Percentiles rank a stretch among this genome's conserved stretches.
phyloP scores from a whole-genome alignment of 2,329 filamentous ascomycete species.

The Emericellopsis cladophorae region DNA sequence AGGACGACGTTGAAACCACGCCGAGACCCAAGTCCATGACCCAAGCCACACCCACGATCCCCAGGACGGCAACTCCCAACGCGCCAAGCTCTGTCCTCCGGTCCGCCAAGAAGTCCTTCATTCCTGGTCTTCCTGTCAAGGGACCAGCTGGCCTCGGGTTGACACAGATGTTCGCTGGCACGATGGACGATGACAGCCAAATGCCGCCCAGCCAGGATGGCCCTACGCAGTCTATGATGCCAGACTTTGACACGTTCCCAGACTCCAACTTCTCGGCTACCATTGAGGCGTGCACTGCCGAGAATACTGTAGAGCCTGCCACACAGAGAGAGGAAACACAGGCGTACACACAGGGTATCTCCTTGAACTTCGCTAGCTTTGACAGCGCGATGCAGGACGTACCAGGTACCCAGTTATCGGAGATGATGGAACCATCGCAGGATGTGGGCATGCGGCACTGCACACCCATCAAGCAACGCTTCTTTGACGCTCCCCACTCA shows the following conservation, averaged over 20 bases:
- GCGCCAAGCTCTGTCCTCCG: slow-evolving; percentile 52
- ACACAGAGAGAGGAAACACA: slow-evolving; percentile 15
- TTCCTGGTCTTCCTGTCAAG: slow-evolving; percentile 52
- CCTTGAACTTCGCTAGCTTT: slow-evolving; percentile 31
- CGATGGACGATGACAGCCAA: slow-evolving; percentile 56
- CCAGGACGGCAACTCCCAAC: slow-evolving; percentile 34
- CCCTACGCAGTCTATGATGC: slow-evolving; percentile 35
- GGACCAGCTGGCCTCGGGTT: slow-evolving; percentile 57
- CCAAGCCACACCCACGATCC: slow-evolving; percentile 26
- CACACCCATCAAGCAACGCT: slow-evolving; percentile 58
- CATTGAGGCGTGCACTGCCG: slow-evolving; percentile 32
- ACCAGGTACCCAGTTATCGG: slow-evolving; percentile 48
- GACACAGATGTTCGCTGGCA: slow-evolving; percentile 84
- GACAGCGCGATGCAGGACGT: slow-evolving; percentile 30
- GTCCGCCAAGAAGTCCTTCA: slow-evolving; percentile 56
- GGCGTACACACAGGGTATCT: slow-evolving; percentile 28
- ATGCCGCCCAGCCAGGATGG: slow-evolving; percentile 10
- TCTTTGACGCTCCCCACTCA: slow-evolving; percentile 50
- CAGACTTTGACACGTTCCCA: slow-evolving; percentile 42
- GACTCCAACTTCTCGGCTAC: slow-evolving; percentile 51
- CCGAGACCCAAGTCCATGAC: slow-evolving; percentile 30
- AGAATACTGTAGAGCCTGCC: slow-evolving; percentile 37
- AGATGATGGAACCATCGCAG: slow-evolving; percentile 66
- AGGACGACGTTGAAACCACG: slow-evolving; percentile 34
- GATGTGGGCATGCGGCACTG: slow-evolving; percentile 65